These are phyloP conservation scores for Boletus sp. DNA, from an alignment of 768 basidiomycete species.

Conservation along the genomic window DNA sequence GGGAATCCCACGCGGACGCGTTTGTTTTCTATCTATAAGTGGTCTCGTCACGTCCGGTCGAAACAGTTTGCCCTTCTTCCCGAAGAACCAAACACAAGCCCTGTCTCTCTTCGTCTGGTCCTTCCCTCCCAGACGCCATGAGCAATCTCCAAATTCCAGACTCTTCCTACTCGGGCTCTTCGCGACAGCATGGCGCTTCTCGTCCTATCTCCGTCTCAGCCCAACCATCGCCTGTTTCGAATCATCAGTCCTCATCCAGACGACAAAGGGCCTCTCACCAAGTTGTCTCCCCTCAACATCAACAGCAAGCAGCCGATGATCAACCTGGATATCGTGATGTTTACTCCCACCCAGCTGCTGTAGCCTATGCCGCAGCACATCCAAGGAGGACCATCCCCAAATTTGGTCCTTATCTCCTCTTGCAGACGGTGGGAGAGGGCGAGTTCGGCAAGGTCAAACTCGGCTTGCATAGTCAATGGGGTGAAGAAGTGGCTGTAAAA, in stretches of 20 bases:
- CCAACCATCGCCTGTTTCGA: constrained; percentile 47
- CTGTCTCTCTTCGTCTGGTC: neutral
- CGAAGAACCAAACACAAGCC: neutral
- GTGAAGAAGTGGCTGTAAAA: constrained; percentile 98
- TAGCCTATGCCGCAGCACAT: constrained; percentile 80
- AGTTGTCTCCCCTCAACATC: constrained; percentile 55
- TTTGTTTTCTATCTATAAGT: constrained; percentile 23
- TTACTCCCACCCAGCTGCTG: constrained; percentile 80
- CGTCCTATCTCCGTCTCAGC: constrained; percentile 62
- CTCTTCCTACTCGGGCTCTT: constrained; percentile 42
- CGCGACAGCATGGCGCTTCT: constrained; percentile 39
- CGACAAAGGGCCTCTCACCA: constrained; percentile 75
- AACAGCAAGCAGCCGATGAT: constrained; percentile 39
- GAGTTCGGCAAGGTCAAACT: constrained; percentile 99
- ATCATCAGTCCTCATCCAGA: constrained; percentile 42
- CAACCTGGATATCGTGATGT: constrained; percentile 63
- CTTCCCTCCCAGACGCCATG: constrained; percentile 17
- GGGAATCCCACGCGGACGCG: constrained; percentile 16
- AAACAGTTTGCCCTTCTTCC: constrained; percentile 4
- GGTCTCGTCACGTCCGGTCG: constrained; percentile 1
- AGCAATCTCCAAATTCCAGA: constrained; percentile 46
- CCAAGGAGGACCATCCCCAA: constrained; percentile 85
- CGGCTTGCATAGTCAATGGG: constrained; percentile 91
- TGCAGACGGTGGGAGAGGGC: constrained; percentile 97
- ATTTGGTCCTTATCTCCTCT: constrained; percentile 92